Evolutionary conservation across 2,329 filamentous ascomycete genomes (phyloP).

Genomic region (Xylariaceae sp.): DNA sequence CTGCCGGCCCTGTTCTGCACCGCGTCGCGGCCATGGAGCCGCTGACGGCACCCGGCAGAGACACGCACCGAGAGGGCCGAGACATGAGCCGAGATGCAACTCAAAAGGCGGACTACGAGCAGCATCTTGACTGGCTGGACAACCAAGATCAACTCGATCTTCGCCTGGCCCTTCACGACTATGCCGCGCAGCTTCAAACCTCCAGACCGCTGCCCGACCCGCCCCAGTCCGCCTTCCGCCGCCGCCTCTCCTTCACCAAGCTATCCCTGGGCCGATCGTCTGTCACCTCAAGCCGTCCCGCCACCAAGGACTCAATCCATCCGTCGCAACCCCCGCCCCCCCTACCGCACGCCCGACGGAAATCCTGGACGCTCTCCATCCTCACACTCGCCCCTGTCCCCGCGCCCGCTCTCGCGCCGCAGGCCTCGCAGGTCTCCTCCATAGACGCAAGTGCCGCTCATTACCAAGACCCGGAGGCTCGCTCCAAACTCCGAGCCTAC

Average conservation of each 20-base stretch:
- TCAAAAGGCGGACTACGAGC: too few relatives aligned
- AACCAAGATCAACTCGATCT: constrained; percentile 68
- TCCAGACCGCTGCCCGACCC: constrained; percentile 42
- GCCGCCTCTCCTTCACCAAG: constrained; percentile 70
- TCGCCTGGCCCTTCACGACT: constrained; percentile 64
- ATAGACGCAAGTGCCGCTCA: constrained; percentile 73
- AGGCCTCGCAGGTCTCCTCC: constrained; percentile 42
- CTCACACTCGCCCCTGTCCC: constrained; percentile 47
- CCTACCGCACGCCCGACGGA: constrained; percentile 42
- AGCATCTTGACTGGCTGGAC: constrained; percentile 64
- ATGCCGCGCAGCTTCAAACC: constrained; percentile 60
- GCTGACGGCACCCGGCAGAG: too few relatives aligned
- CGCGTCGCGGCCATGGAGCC: too few relatives aligned
- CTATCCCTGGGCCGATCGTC: constrained; percentile 58
- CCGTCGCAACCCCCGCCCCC: constrained; percentile 18
- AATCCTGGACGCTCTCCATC: constrained; percentile 53
- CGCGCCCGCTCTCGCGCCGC: constrained; percentile 42
- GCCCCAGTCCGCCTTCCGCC: constrained; percentile 52
- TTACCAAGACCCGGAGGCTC: constrained; percentile 86
- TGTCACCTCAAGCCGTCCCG: constrained; percentile 46
- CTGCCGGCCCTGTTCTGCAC: too few relatives aligned
- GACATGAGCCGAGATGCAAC: constrained; percentile 22
- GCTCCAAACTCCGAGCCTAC: constrained; percentile 80
- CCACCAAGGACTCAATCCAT: constrained; percentile 37
- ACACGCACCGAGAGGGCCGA: too few relatives aligned